Percentiles rank a stretch among this genome's conserved stretches.
Conservation (phyloP, 257 asterid genomes). For the Primulina huaijiensis region DNA sequence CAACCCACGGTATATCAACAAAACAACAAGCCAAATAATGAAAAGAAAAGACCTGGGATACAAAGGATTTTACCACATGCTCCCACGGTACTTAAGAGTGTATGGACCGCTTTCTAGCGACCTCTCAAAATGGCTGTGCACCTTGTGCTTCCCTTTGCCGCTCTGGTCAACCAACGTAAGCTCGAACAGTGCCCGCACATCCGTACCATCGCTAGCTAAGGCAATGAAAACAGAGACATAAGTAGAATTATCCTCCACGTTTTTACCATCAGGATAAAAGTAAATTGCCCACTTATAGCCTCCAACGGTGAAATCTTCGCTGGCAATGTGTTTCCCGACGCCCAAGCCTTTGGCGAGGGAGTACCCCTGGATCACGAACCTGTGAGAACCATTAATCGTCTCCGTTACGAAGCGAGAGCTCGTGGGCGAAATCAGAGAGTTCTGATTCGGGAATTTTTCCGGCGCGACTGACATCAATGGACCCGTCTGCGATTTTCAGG, state of each 20-base stretch:
- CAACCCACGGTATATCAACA: not conserved
- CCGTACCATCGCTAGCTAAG: slow-evolving; percentile 27
- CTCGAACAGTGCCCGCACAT: slow-evolving; percentile 85
- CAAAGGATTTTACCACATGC: slow-evolving; percentile 63
- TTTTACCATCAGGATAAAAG: slow-evolving; percentile 9
- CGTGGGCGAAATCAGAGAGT: slow-evolving; percentile 44
- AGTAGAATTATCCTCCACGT: not conserved
- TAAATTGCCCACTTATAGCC: slow-evolving; percentile 4
- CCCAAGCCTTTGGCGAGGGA: slow-evolving; percentile 11
- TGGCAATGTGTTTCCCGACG: not conserved
- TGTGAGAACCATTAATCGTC: slow-evolving; percentile 77
- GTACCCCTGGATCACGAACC: slow-evolving; percentile 63
- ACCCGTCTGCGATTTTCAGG: not conserved
- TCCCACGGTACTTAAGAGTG: slow-evolving; percentile 71
- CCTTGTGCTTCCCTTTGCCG: slow-evolving; percentile 83
- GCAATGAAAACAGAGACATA: not conserved
- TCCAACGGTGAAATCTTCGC: slow-evolving; percentile 1
- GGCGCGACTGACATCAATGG: slow-evolving; percentile 36
- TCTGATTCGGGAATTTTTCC: slow-evolving; percentile 29
- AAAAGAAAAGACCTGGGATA: not conserved
- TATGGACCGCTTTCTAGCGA: slow-evolving; percentile 83
- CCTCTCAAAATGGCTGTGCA: slow-evolving; percentile 89
- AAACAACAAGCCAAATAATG: not conserved
- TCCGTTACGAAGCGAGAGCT: slow-evolving; percentile 69
- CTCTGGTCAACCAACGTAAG: slow-evolving; percentile 80